Evolutionary conservation across 805 yeast species (phyloP).

Genomic region (Barnettozyma salicaria): DNA sequence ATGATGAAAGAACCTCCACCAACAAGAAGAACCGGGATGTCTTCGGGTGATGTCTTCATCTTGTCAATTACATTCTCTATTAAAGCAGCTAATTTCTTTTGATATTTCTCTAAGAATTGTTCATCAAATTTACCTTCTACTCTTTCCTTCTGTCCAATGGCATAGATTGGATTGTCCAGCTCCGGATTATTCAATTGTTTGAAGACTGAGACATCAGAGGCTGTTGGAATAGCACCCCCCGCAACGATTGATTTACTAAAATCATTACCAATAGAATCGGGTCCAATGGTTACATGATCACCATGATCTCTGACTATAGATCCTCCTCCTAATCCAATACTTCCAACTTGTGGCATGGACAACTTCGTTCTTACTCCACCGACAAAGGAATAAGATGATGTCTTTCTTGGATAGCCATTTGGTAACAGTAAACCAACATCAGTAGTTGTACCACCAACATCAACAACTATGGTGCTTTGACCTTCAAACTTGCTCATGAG

Average conservation of each 20-base stretch:
- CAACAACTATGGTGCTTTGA: slow-evolving; percentile 34
- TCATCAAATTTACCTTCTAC: slow-evolving; percentile 22
- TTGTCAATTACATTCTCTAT: slow-evolving; percentile 36
- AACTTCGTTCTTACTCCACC: slow-evolving; percentile 46
- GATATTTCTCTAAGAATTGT: slow-evolving; percentile 33
- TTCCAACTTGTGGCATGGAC: slow-evolving; percentile 46
- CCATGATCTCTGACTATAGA: slow-evolving; percentile 34
- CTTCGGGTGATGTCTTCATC: slow-evolving; percentile 41
- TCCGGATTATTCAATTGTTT: slow-evolving; percentile 12
- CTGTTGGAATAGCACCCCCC: slow-evolving; percentile 37
- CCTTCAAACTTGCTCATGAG: slow-evolving; percentile 25
- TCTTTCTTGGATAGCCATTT: slow-evolving; percentile 42
- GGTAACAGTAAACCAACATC: slow-evolving; percentile 42
- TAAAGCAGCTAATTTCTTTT: slow-evolving; percentile 32
- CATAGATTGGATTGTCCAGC: slow-evolving; percentile 13
- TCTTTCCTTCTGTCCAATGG: slow-evolving; percentile 26
- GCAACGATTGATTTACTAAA: slow-evolving; percentile 32
- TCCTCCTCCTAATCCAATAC: slow-evolving; percentile 48
- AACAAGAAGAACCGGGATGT: slow-evolving; percentile 39
- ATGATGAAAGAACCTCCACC: slow-evolving; percentile 48
- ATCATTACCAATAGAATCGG: slow-evolving; percentile 46
- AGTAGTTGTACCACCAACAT: slow-evolving; percentile 47
- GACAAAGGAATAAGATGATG: slow-evolving; percentile 37
- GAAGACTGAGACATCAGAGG: slow-evolving; percentile 34
- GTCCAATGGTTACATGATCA: slow-evolving; percentile 34